Base-by-base conservation (phyloP, 441 rosid genomes). In the Capsella rubella region DNA sequence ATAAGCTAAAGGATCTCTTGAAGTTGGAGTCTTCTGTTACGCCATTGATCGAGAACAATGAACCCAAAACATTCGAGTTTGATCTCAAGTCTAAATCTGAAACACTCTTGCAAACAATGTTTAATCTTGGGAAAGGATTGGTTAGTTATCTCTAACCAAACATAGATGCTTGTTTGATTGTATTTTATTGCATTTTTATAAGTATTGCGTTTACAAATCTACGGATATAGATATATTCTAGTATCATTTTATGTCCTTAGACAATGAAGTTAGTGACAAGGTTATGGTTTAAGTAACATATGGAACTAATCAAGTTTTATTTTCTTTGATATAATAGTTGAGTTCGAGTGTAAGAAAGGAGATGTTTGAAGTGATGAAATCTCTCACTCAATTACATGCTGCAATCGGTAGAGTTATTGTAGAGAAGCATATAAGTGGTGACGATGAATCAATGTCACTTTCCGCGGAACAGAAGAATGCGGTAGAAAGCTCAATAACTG, bases 271-370 rank as follows among this genome's bases (percentile, higher is more conserved):
- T 15, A 46, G 9, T 47, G 12, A 16, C 9, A 47, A 47, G 3
- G 27, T 42, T 28, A 52, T 42, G 37, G 25, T 32, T 64, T 31
- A 45, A 73, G 31, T 21, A 31, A 10, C n/a, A 31, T 59, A 16
- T 50, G 47, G 55, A 42, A 52, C 67, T 67, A 31, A 58, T n/a
- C 16, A 49, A 16, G 39, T 21, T 21, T n/a, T 51, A 51, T 73
- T 0, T 37, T 67, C 27, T 68, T 64, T 75, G 27, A 27, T 61
- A 39, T 47, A 31, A 54, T 29, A 75, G 79, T n/a, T 68, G 43
- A 75, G 64, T 61, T 75, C 79, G 35, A 75, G 79, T 61, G 64
- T 68, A 35, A 75, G 79, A 51, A 68, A 68, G 1, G 74, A 75
- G 74, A 75, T 75, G 64, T 52, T 34, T 2, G 50, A 68, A 61